These are phyloP conservation scores for Evansstolkia leycettana DNA, from an alignment of 495 filamentous ascomycete species.

Conservation along the genomic window DNA sequence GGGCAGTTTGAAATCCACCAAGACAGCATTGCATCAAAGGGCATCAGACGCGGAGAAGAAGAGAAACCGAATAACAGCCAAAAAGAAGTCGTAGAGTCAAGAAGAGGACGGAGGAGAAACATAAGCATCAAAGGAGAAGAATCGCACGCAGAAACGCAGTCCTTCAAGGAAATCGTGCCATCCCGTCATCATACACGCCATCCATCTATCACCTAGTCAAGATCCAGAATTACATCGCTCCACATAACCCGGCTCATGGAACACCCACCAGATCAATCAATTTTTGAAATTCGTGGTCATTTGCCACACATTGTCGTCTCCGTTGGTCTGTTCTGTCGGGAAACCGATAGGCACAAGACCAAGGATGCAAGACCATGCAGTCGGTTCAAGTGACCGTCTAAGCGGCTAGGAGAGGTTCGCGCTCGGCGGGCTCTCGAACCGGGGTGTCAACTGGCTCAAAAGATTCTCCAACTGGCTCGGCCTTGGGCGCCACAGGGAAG, in stretches of 20 bases:
- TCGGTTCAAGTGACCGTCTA: no score
- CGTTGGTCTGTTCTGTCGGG: no score
- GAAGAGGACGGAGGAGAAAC: not conserved
- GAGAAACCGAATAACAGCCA: not conserved
- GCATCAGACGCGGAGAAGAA: not conserved
- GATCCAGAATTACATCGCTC: not conserved
- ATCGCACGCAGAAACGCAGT: no score
- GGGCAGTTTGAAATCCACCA: not conserved
- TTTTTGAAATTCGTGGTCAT: no score
- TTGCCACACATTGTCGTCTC: no score
- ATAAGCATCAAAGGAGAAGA: not conserved
- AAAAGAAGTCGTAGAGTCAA: not conserved
- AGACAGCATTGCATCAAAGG: not conserved
- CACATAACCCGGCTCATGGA: not conserved
- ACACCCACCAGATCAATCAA: no score
- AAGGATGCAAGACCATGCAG: no score
- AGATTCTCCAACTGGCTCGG: slow-evolving; percentile 24
- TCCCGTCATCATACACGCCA: slow-evolving; percentile 1
- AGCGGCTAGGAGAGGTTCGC: slow-evolving; percentile 24
- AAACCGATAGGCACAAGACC: no score
- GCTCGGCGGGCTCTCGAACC: slow-evolving; percentile 9
- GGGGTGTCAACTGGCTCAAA: no score
- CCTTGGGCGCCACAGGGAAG: slow-evolving; percentile 56
- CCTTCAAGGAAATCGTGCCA: not conserved
- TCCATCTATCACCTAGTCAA: not conserved